phyloP scores from a whole-genome alignment of 1,284 basidiomycete species.

The Fomitopsis palustris region DNA sequence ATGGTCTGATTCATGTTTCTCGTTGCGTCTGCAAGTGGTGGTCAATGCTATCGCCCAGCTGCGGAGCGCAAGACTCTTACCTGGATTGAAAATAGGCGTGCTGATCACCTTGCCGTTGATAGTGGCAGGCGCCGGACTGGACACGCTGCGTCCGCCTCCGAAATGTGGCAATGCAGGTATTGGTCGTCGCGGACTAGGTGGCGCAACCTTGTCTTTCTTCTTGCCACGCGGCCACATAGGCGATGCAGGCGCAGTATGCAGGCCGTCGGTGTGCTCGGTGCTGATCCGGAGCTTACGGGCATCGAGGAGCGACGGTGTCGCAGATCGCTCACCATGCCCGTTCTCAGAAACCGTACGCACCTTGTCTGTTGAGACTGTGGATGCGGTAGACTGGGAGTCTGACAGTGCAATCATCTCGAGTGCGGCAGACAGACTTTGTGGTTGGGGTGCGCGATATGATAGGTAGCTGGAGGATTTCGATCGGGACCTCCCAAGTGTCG shows the following conservation, averaged over 20 bases:
- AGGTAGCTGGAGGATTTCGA: slow-evolving; percentile 48
- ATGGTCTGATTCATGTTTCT: slow-evolving; percentile 70
- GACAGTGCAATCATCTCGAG: slow-evolving; percentile 32
- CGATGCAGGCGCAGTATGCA: slow-evolving; percentile 16
- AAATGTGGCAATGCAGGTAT: slow-evolving; percentile 14
- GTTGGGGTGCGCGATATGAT: slow-evolving; percentile 27
- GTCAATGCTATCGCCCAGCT: not conserved
- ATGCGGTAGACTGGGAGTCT: slow-evolving; percentile 18
- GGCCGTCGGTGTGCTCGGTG: slow-evolving; percentile 12
- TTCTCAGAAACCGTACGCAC: slow-evolving; percentile 10
- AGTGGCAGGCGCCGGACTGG: slow-evolving; percentile 13
- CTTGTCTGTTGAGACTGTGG: slow-evolving; percentile 13
- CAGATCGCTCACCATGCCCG: slow-evolving; percentile 10
- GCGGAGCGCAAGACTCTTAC: slow-evolving; percentile 30
- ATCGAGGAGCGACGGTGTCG: slow-evolving; percentile 12
- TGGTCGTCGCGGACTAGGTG: slow-evolving; percentile 16
- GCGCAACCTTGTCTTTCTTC: slow-evolving; percentile 15
- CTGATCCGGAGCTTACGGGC: slow-evolving; percentile 18
- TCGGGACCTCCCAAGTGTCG: slow-evolving; percentile 30
- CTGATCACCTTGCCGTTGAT: slow-evolving; percentile 59
- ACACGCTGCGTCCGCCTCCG: slow-evolving; percentile 14
- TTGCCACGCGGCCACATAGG: slow-evolving; percentile 16
- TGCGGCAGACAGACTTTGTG: slow-evolving; percentile 38
- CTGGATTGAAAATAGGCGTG: slow-evolving; percentile 59
- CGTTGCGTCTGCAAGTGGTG: slow-evolving; percentile 52